Evolutionary conservation across 2,329 filamentous ascomycete species (phyloP), one percentile per base, ranked within the genome.

Genomic region (Fusarium torreyae): DNA sequence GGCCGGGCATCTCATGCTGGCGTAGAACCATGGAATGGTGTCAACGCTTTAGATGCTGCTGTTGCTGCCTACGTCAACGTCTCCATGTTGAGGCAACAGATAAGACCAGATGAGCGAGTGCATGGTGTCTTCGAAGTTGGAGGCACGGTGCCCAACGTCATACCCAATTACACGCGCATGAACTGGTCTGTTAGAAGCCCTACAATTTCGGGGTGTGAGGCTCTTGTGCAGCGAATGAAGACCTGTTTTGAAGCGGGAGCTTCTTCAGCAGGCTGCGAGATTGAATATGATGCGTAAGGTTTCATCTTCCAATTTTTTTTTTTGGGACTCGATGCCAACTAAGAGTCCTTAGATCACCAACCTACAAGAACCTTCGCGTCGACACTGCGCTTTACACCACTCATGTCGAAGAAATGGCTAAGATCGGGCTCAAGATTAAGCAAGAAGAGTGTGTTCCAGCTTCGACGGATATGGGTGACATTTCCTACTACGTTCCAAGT

Each of bases 241-340:
- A 36, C 36, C 5, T 52, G 24, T 7, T 31, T 52, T 4, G 49
- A 52, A 3, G 49, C 49, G 1, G 49, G 49, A n/a, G 49, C 49
- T 22, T n/a, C 24, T 1, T 22, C 49, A 5, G 49, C 49, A 0
- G 31, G 22, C 7, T 52, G 49, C n/a, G 10, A n/a, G 1, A 18
- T 52, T 7, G 49, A 52, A 22, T 43, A 52, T 8, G 49, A 31
- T 2, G n/a, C 15, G 24, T 52, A 4, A 22, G 26, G 36, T 4
- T 10, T 1, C 10, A 20, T 10, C 15, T 6, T 31, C 3, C 6
- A 31, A n/a, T 10, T 10, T 6, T 0, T 1, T n/a, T 10, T 10
- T 6, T 0, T 1, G 2, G 3, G 8, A 4, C 18, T 1, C 4
- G 26, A 10, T 14, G 5, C 24, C 31, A 2, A 31, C n/a, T 1